phyloP scores from a whole-genome alignment of 2,329 filamentous ascomycete genomes.

The Cladosporium colombiae region DNA sequence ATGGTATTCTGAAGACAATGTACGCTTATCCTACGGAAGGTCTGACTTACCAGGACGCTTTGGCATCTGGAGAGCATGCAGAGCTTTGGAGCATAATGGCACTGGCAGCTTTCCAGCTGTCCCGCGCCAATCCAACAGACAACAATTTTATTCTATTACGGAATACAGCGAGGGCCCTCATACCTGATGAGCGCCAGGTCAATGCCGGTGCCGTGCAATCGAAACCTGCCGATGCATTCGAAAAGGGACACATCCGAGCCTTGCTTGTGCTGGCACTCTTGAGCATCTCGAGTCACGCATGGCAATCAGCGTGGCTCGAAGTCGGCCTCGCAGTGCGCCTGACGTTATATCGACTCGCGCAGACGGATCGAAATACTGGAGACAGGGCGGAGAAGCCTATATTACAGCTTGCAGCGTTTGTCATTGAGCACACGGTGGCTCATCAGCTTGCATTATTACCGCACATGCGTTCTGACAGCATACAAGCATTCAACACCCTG shows the following conservation, averaged over 20 bases:
- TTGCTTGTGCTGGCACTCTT: conserved; percentile 58
- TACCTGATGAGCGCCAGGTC: conserved; percentile 7
- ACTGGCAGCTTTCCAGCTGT: conserved; percentile 40
- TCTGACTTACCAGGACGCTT: conserved; percentile 32
- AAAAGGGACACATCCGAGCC: conserved; percentile 45
- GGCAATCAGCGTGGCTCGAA: conserved; percentile 62
- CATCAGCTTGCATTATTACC: conserved; percentile 53
- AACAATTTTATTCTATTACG: conserved; percentile 36
- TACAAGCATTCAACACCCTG: conserved; percentile 51
- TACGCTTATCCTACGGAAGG: conserved; percentile 55
- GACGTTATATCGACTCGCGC: conserved; percentile 10
- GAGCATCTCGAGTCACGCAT: conserved; percentile 61
- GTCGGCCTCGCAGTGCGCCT: conserved; percentile 65
- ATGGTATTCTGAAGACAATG: conserved; percentile 60
- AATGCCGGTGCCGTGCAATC: neutral
- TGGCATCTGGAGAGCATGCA: conserved; percentile 41
- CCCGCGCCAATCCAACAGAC: conserved; percentile 32
- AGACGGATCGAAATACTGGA: conserved; percentile 15
- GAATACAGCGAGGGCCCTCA: conserved; percentile 29
- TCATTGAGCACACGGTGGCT: conserved; percentile 62
- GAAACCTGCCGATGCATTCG: conserved; percentile 29
- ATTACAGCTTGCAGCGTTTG: conserved; percentile 59
- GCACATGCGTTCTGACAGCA: conserved; percentile 52
- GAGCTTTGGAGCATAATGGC: conserved; percentile 50
- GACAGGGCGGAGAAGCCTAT: conserved; percentile 17